These are phyloP conservation scores for Saturnispora serradocipensis DNA, from an alignment of 805 yeast species.

Conservation along the genomic window DNA sequence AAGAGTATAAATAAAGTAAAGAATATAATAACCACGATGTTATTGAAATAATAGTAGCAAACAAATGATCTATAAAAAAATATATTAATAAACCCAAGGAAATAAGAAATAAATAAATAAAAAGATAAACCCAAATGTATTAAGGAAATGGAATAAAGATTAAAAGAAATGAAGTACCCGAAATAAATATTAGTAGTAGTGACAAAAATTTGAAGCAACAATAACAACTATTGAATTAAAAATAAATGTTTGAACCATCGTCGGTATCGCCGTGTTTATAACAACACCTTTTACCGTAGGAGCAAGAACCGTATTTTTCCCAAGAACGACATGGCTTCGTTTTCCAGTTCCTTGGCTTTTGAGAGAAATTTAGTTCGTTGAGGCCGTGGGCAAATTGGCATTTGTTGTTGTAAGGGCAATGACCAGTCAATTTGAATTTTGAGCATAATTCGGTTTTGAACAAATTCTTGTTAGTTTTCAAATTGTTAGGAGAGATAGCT, in stretches of 20 bases:
- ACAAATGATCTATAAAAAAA: not conserved
- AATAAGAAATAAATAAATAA: no score
- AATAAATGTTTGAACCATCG: slow-evolving; percentile 10
- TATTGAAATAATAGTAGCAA: not conserved
- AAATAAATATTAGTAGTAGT: not conserved
- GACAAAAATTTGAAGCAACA: not conserved
- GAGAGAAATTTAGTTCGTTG: slow-evolving; percentile 61
- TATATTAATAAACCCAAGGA: not conserved
- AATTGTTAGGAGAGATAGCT: not conserved
- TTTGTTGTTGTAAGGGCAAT: slow-evolving; percentile 81
- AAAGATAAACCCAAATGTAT: not conserved
- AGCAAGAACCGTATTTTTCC: slow-evolving; percentile 71
- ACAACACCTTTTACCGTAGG: slow-evolving; percentile 87
- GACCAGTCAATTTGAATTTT: slow-evolving; percentile 58
- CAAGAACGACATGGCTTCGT: slow-evolving; percentile 89
- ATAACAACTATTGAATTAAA: not conserved
- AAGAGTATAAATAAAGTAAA: not conserved
- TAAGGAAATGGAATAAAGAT: not conserved
- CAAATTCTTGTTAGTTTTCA: slow-evolving; percentile 26
- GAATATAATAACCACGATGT: not conserved
- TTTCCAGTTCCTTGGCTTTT: slow-evolving; percentile 76
- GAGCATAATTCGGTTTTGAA: slow-evolving; percentile 90
- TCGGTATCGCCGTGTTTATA: slow-evolving; percentile 63
- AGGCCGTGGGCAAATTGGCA: slow-evolving; percentile 94
- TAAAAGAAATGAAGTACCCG: not conserved